phyloP scores from a whole-genome alignment of 495 filamentous ascomycete species.

The Penicillium dipodomyicola region DNA sequence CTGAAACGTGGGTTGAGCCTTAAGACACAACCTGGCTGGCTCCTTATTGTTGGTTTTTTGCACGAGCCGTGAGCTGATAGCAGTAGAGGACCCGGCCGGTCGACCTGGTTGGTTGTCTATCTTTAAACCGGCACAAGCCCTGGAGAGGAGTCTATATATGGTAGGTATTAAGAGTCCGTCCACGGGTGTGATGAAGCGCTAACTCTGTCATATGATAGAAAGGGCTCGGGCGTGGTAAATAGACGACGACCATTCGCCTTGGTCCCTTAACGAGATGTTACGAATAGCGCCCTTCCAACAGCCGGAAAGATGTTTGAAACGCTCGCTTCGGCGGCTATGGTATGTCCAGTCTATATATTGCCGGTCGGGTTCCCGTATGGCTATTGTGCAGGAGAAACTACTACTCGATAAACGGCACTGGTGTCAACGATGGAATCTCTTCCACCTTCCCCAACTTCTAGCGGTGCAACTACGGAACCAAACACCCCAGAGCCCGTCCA shows the following conservation, averaged over 20 bases:
- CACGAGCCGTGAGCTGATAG: too few species aligned
- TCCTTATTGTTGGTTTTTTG: too few species aligned
- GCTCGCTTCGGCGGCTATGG: not conserved
- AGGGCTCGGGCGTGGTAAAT: too few species aligned
- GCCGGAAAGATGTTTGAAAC: not conserved
- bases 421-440: not conserved
- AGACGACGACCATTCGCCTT: not conserved
- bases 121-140: too few species aligned
- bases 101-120: too few species aligned
- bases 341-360: not conserved
- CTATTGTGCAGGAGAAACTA: not conserved
- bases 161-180: too few species aligned
- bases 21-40: too few species aligned
- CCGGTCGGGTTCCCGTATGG: not conserved
- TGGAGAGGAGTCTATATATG: too few species aligned
- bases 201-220: too few species aligned
- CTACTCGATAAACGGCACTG: not conserved
- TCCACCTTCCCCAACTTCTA: not conserved
- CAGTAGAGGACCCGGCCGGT: too few species aligned
- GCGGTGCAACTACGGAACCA: slow-evolving; percentile 1
- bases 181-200: too few species aligned
- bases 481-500: not conserved
- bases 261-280: not conserved
- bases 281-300: not conserved
- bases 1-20: too few species aligned